These are phyloP conservation scores for Fusarium chaquense DNA, from an alignment of 2,329 filamentous ascomycete species.

Conservation along the genomic window DNA sequence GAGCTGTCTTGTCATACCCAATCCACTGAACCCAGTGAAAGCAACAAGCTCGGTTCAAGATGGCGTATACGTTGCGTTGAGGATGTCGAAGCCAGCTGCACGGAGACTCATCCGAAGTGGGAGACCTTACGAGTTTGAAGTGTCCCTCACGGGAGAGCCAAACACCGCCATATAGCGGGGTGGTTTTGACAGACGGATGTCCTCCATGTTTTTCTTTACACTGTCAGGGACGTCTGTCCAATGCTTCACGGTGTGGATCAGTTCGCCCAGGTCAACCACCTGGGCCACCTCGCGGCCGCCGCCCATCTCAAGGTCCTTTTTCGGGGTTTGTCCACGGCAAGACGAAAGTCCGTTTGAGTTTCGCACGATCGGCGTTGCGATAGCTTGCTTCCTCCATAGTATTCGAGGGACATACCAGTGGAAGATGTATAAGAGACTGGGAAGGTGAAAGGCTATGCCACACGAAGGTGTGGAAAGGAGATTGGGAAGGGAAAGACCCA, in stretches of 20 bases:
- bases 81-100: too few species aligned
- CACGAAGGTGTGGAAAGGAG: neutral
- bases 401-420: neutral
- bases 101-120: neutral
- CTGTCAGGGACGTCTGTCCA: neutral
- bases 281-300: too few species aligned
- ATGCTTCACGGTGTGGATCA: too few species aligned
- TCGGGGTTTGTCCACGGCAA: neutral
- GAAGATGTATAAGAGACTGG: neutral
- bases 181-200: too few species aligned
- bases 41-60: too few species aligned
- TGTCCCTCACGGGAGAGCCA: neutral
- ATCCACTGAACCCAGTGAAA: too few species aligned
- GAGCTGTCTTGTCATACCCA: too few species aligned
- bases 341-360: neutral
- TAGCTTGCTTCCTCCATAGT: fast-evolving
- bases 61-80: too few species aligned
- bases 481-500: neutral
- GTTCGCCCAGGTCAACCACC: too few species aligned
- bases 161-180: neutral
- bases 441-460: neutral
- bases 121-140: neutral
- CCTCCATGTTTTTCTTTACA: too few species aligned
- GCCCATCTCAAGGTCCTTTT: too few species aligned
- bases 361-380: neutral